These are phyloP conservation scores for Termitomyces sp. DNA, from an alignment of 768 basidiomycete species.

Conservation along the genomic window DNA sequence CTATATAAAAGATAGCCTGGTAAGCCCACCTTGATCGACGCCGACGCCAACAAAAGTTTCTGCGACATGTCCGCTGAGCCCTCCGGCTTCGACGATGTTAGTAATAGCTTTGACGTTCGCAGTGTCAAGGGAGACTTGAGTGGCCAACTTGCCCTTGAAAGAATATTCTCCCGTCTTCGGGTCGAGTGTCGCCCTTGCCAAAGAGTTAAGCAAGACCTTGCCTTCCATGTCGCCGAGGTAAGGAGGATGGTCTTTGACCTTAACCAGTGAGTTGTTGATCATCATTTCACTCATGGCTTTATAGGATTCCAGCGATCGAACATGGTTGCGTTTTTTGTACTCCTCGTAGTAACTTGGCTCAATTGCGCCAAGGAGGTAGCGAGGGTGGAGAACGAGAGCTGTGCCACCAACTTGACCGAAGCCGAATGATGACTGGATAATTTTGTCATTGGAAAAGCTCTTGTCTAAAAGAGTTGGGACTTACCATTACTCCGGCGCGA, in stretches of 20 bases:
- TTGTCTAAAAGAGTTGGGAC: slow-evolving; percentile 13
- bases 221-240: slow-evolving; percentile 83
- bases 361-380: slow-evolving; percentile 82
- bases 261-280: slow-evolving; percentile 88
- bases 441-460: slow-evolving; percentile 5
- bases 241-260: slow-evolving; percentile 91
- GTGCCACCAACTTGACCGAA: slow-evolving; percentile 99
- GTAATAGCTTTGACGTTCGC: slow-evolving; percentile 67
- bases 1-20: not conserved
- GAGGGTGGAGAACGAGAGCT: slow-evolving; percentile 83
- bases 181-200: slow-evolving; percentile 80
- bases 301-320: slow-evolving; percentile 68
- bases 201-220: slow-evolving; percentile 84
- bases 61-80: slow-evolving; percentile 23
- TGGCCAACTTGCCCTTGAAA: slow-evolving; percentile 63
- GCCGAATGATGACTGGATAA: slow-evolving; percentile 84
- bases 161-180: slow-evolving; percentile 83
- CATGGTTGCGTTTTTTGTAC: slow-evolving; percentile 68
- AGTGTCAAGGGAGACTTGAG: slow-evolving; percentile 45
- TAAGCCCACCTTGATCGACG: slow-evolving; percentile 74
- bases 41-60: slow-evolving; percentile 67
- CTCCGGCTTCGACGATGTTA: slow-evolving; percentile 38
- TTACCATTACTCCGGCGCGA: slow-evolving; percentile 79
- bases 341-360: slow-evolving; percentile 70
- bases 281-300: slow-evolving; percentile 95